These are phyloP conservation scores for Cercospora zeae-maydis DNA, from an alignment of 2,329 filamentous ascomycete genomes.

Conservation along the genomic window DNA sequence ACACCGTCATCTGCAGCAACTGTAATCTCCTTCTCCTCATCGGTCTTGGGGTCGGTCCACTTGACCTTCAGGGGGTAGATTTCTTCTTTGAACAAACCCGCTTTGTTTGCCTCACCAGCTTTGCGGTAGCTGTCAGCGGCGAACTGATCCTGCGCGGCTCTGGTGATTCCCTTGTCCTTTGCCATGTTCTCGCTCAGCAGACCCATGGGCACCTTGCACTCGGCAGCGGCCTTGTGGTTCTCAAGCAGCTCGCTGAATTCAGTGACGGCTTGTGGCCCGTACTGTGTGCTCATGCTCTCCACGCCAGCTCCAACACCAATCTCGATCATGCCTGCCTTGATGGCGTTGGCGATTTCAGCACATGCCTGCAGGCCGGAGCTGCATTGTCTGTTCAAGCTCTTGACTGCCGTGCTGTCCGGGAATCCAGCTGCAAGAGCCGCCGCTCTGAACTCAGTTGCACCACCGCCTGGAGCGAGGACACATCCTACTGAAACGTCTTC, in stretches of 20 bases:
- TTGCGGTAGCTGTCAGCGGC: slow-evolving; percentile 92
- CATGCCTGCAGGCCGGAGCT: slow-evolving; percentile 88
- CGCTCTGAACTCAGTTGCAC: slow-evolving; percentile 94
- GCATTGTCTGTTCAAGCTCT: slow-evolving; percentile 89
- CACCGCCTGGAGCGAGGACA: slow-evolving; percentile 87
- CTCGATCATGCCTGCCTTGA: slow-evolving; percentile 89
- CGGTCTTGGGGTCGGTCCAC: slow-evolving; percentile 85
- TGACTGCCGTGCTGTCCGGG: slow-evolving; percentile 78
- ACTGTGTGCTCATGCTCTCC: slow-evolving; percentile 92
- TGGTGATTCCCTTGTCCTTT: slow-evolving; percentile 69
- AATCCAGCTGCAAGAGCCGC: slow-evolving; percentile 88
- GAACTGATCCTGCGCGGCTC: slow-evolving; percentile 81
- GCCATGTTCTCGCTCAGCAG: slow-evolving; percentile 93
- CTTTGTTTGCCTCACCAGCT: slow-evolving; percentile 76
- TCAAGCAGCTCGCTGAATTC: slow-evolving; percentile 92
- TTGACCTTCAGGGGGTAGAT: slow-evolving; percentile 83
- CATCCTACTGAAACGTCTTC: slow-evolving; percentile 91
- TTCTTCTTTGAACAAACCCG: slow-evolving; percentile 89
- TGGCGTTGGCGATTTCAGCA: slow-evolving; percentile 90
- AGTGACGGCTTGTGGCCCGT: slow-evolving; percentile 81
- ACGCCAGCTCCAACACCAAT: slow-evolving; percentile 90
- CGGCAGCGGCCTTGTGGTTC: slow-evolving; percentile 72
- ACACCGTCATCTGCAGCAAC: slow-evolving; percentile 86
- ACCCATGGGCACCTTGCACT: slow-evolving; percentile 98
- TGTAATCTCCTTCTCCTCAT: slow-evolving; percentile 76